These are phyloP conservation scores for Alternaria brassicicola DNA, from an alignment of 2,329 filamentous ascomycete genomes.

Conservation along the genomic window DNA sequence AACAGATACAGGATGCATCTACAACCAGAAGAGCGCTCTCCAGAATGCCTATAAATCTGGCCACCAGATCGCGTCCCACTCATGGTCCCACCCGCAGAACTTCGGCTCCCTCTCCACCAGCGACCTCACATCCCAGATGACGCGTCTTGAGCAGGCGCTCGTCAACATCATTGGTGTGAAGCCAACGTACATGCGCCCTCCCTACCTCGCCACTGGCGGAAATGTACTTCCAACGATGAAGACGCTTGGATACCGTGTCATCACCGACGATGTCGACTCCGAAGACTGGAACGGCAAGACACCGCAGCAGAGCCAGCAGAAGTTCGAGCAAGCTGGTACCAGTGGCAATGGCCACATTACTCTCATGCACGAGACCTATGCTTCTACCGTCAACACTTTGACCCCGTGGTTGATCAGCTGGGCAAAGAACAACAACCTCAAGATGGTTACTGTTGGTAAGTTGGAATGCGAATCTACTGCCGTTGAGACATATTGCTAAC, in stretches of 20 bases:
- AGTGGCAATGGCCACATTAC: conserved; percentile 46
- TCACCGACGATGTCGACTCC: conserved; percentile 42
- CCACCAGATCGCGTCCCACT: conserved; percentile 47
- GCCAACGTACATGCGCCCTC: conserved; percentile 48
- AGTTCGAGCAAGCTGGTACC: conserved; percentile 41
- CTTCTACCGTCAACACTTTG: conserved; percentile 41
- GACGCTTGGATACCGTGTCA: conserved; percentile 45
- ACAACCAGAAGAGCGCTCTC: conserved; percentile 39
- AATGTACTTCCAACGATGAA: conserved; percentile 42
- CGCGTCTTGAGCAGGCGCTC: conserved; percentile 41
- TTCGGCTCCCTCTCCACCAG: conserved; percentile 39
- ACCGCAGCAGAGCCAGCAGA: conserved; percentile 40
- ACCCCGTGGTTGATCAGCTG: conserved; percentile 48
- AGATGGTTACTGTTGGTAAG: conserved; percentile 46
- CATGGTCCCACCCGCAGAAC: conserved; percentile 44
- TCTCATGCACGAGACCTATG: conserved; percentile 46
- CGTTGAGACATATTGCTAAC: conserved; percentile 14
- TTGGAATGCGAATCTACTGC: neutral
- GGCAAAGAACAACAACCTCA: conserved; percentile 46
- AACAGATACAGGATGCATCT: conserved; percentile 34
- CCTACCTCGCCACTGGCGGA: conserved; percentile 44
- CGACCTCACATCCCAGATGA: conserved; percentile 43
- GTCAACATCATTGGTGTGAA: conserved; percentile 47
- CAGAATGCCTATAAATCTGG: conserved; percentile 42
- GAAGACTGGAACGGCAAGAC: conserved; percentile 46